phyloP scores from a whole-genome alignment of 306 rosid species.

The Trichosanthes truncata region DNA sequence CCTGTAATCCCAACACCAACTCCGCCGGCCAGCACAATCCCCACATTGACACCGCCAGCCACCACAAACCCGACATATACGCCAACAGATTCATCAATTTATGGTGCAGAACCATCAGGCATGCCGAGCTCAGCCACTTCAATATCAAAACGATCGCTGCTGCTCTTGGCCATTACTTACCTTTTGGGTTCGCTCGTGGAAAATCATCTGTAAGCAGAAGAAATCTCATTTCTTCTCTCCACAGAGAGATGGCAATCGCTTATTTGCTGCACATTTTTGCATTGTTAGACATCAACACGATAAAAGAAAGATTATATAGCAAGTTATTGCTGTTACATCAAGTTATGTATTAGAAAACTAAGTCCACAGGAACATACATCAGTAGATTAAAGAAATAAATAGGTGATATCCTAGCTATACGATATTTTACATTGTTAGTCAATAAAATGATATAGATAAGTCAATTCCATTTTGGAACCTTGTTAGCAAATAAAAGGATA shows the following conservation, averaged over 20 bases:
- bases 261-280: slow-evolving; percentile 30
- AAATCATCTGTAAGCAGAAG: slow-evolving; percentile 28
- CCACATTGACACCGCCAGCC: slow-evolving; percentile 17
- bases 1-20: slow-evolving; percentile 18
- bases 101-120: slow-evolving; percentile 58
- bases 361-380: slow-evolving; percentile 17
- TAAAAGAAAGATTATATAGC: background rate
- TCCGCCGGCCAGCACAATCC: slow-evolving; percentile 18
- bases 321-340: slow-evolving; percentile 23
- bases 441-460: slow-evolving; percentile 37
- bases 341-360: slow-evolving; percentile 30
- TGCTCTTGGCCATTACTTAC: slow-evolving; percentile 30
- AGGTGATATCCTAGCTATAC: slow-evolving; percentile 44
- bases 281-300: background rate
- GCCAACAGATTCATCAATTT: slow-evolving; percentile 48
- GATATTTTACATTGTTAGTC: slow-evolving; percentile 35
- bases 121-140: slow-evolving; percentile 53
- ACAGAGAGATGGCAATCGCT: slow-evolving; percentile 34
- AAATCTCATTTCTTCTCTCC: slow-evolving; percentile 26
- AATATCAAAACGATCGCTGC: slow-evolving; percentile 20
- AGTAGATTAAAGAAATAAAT: slow-evolving; percentile 32
- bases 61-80: slow-evolving; percentile 30
- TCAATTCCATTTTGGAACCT: slow-evolving; percentile 3
- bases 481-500: slow-evolving; percentile 44
- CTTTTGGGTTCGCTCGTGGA: slow-evolving; percentile 33